phyloP scores from a whole-genome alignment of 768 basidiomycete genomes.

The Megacollybia marginata region DNA sequence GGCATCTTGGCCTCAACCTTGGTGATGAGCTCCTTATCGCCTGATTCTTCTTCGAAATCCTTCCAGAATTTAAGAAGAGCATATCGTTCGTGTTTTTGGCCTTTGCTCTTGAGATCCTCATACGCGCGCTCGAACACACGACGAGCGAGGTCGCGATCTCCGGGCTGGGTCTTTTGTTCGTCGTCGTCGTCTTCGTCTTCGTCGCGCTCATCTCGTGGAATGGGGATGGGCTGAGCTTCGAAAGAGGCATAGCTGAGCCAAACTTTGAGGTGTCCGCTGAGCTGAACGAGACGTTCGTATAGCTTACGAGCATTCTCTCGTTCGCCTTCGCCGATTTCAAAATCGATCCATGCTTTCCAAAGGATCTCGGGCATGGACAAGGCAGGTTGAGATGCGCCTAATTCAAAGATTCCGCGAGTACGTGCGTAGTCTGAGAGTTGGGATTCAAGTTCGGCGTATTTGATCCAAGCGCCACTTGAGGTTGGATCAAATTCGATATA shows the following conservation, averaged over 20 bases:
- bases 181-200: constrained; percentile 73
- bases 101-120: constrained; percentile 74
- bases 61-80: constrained; percentile 94
- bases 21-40: constrained; percentile 61
- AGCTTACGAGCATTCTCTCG: constrained; percentile 75
- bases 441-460: constrained; percentile 87
- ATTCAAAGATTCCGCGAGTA: constrained; percentile 90
- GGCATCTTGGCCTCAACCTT: constrained; percentile 94
- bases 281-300: constrained; percentile 79
- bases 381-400: constrained; percentile 75
- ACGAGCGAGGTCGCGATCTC: constrained; percentile 63
- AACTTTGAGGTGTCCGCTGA: constrained; percentile 93
- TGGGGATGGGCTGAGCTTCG: constrained; percentile 71
- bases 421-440: constrained; percentile 83
- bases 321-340: constrained; percentile 92
- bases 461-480: constrained; percentile 93
- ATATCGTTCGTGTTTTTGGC: constrained; percentile 79
- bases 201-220: constrained; percentile 57
- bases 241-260: constrained; percentile 96
- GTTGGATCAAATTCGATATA: constrained; percentile 93
- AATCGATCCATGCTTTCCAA: constrained; percentile 96
- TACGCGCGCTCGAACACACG: constrained; percentile 84
- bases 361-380: constrained; percentile 93
- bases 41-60: constrained; percentile 79
- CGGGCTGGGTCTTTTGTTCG: constrained; percentile 59